phyloP scores from a whole-genome alignment of 805 yeast genomes.

The Wickerhamomyces silvicola region DNA sequence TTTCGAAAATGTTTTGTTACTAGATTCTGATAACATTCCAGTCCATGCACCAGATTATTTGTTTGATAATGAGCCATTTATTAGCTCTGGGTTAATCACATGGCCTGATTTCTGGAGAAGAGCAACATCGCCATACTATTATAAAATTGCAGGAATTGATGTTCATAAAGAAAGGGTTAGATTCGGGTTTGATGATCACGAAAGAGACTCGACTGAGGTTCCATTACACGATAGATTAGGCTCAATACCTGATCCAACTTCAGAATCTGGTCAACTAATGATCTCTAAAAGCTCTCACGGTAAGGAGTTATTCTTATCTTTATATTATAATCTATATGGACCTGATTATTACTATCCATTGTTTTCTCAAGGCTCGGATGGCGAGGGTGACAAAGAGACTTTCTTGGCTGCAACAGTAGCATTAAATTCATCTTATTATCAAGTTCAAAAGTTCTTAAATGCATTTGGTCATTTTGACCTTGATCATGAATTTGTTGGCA shows the following conservation, averaged over 20 bases:
- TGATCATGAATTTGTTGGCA: conserved; percentile 40
- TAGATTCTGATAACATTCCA: conserved; percentile 72
- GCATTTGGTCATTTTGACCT: conserved; percentile 48
- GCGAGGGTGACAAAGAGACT: conserved; percentile 58
- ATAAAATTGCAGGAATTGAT: conserved; percentile 56
- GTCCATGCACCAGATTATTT: conserved; percentile 55
- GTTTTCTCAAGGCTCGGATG: conserved; percentile 49
- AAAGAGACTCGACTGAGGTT: conserved; percentile 25
- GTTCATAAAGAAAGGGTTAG: conserved; percentile 35
- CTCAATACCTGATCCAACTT: conserved; percentile 53
- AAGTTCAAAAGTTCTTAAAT: conserved; percentile 48
- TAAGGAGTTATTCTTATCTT: conserved; percentile 45
- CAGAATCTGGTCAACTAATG: conserved; percentile 61
- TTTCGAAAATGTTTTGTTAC: conserved; percentile 64
- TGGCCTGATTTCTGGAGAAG: conserved; percentile 94
- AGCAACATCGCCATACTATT: conserved; percentile 68
- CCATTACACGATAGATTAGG: conserved; percentile 58
- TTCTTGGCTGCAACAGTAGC: conserved; percentile 55
- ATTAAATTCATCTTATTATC: conserved; percentile 50
- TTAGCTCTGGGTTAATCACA: conserved; percentile 41
- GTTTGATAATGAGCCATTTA: conserved; percentile 52
- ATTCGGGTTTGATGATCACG: conserved; percentile 32
- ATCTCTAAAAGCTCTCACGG: conserved; percentile 51
- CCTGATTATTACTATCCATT: conserved; percentile 52
- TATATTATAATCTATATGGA: conserved; percentile 56